Evolutionary conservation across 805 yeast genomes (phyloP).

Genomic region (Candida multigemmis): DNA sequence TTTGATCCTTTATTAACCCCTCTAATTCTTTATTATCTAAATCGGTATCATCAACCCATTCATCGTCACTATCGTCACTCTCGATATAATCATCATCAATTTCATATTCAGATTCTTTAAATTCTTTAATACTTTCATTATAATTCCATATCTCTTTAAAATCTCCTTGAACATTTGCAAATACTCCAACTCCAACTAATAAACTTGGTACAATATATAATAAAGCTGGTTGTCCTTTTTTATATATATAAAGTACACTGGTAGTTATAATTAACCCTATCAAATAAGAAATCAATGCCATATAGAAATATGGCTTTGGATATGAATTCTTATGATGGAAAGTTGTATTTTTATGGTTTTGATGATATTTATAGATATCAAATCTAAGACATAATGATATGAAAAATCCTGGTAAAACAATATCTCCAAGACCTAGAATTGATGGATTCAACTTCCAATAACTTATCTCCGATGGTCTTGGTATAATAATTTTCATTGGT

Average conservation of each 20-base stretch:
- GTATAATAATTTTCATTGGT: conserved; percentile 45
- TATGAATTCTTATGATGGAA: conserved; percentile 32
- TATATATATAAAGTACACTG: conserved; percentile 23
- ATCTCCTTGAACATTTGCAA: conserved; percentile 35
- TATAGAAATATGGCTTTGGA: conserved; percentile 37
- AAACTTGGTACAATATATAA: conserved; percentile 51
- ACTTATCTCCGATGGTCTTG: conserved; percentile 10
- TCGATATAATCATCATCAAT: conserved; percentile 3
- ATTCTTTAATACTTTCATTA: conserved; percentile 17
- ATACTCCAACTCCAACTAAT: conserved; percentile 16
- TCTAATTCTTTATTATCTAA: conserved; percentile 7
- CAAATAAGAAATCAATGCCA: conserved; percentile 38
- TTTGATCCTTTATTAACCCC: conserved; percentile 12
- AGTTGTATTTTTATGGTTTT: conserved; percentile 9
- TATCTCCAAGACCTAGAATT: conserved; percentile 58
- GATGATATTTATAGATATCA: conserved; percentile 34
- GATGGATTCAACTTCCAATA: conserved; percentile 11
- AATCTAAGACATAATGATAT: conserved; percentile 45
- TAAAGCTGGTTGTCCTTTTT: conserved; percentile 59
- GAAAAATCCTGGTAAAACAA: conserved; percentile 51
- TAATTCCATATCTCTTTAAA: conserved; percentile 28
- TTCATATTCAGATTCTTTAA: conserved; percentile 2
- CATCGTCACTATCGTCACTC: conserved; percentile 4
- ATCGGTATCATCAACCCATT: conserved; percentile 8
- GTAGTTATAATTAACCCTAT: conserved; percentile 38